Conservation (phyloP, 768 basidiomycete genomes). For the Candolleomyces efflorescens region DNA sequence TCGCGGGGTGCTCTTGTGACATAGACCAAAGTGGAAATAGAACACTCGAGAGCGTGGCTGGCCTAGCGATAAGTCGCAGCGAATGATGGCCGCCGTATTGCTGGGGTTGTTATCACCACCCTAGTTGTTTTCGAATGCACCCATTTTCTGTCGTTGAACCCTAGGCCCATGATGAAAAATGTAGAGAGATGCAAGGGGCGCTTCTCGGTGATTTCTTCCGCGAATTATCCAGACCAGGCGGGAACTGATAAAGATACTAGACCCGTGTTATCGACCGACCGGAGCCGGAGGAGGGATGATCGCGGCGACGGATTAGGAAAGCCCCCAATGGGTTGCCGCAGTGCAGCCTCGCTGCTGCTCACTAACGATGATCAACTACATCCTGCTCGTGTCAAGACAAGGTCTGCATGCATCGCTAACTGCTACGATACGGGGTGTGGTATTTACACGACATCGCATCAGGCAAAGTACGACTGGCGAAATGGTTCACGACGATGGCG, state of each 20-base stretch:
- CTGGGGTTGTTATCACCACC: not conserved
- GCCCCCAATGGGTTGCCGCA: conserved; percentile 17
- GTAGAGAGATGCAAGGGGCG: too few species aligned
- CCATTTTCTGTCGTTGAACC: not conserved
- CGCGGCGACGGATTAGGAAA: not conserved
- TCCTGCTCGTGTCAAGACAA: conserved; percentile 96
- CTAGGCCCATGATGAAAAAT: too few species aligned
- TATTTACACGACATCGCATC: not conserved
- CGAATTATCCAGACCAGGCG: too few species aligned
- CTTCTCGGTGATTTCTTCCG: too few species aligned
- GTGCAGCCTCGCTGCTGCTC: not conserved
- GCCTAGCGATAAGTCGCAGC: not conserved
- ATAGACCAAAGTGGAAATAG: conserved; percentile 2
- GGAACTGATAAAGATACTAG: too few species aligned
- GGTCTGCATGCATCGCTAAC: conserved; percentile 41
- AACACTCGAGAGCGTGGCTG: conserved; percentile 5
- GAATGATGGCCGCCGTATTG: not conserved
- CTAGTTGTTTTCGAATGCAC: not conserved
- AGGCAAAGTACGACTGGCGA: conserved; percentile 97
- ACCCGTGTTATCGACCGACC: too few species aligned
- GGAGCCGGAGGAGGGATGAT: not conserved
- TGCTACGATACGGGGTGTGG: not conserved
- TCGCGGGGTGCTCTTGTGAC: not conserved
- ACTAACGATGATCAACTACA: conserved; percentile 84
- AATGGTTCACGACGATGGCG: conserved; percentile 97